Evolutionary conservation across 495 filamentous ascomycete species (phyloP).

Genomic region (Neurospora sublineolata): DNA sequence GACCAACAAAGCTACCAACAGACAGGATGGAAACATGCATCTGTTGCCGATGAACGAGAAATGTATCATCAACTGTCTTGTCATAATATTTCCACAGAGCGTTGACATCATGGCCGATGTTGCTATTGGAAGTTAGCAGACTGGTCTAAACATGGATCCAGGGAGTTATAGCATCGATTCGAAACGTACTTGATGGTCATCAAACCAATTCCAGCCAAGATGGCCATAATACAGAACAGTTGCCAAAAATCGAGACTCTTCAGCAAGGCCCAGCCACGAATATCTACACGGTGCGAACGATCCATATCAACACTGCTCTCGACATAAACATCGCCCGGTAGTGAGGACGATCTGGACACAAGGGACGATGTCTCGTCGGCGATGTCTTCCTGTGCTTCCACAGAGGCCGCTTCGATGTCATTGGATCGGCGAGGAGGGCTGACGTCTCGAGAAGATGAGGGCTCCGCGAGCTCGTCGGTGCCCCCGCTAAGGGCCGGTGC

Average conservation of each 20-base stretch:
- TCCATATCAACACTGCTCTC: conserved; percentile 45
- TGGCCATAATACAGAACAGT: conserved; percentile 70
- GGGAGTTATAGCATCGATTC: background rate
- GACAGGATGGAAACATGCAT: conserved; percentile 92
- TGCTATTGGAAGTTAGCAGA: conserved; percentile 47
- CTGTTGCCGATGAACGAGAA: conserved; percentile 73
- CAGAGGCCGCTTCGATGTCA: conserved; percentile 4
- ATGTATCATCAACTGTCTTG: conserved; percentile 54
- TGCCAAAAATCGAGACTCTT: conserved; percentile 76
- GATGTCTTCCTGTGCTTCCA: conserved; percentile 19
- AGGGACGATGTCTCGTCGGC: conserved; percentile 76
- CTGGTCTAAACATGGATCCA: background rate
- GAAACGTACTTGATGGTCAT: conserved; percentile 95
- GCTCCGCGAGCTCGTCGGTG: conserved; percentile 4
- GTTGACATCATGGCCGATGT: conserved; percentile 85
- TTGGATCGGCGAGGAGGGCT: conserved; percentile 4
- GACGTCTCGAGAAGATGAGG: background rate
- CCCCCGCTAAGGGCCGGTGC: conserved; percentile 2
- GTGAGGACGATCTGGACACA: conserved; percentile 50
- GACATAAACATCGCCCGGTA: conserved; percentile 36
- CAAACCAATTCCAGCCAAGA: conserved; percentile 82
- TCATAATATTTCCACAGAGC: conserved; percentile 76
- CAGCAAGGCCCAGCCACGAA: conserved; percentile 76
- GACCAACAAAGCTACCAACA: conserved; percentile 68
- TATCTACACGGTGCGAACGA: conserved; percentile 66